phyloP scores from a whole-genome alignment of 1,139 yeast genomes.

The Taiozyma sp. region DNA sequence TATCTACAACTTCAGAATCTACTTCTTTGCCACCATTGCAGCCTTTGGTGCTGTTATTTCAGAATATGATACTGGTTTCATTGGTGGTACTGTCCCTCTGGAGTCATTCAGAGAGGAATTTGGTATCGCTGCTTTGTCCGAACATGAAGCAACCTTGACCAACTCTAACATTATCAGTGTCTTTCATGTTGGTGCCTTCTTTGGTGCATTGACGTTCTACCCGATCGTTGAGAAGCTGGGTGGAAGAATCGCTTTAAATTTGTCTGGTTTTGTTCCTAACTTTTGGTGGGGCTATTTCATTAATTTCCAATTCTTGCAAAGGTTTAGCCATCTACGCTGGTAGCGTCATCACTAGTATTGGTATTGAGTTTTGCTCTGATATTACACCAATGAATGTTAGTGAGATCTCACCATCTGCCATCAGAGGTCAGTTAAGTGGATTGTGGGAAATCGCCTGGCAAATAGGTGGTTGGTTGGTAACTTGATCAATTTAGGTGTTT shows the following conservation, averaged over 20 bases:
- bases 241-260: slow-evolving; percentile 23
- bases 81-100: slow-evolving; percentile 39
- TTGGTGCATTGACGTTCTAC: slow-evolving; percentile 32
- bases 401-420: slow-evolving; percentile 46
- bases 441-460: slow-evolving; percentile 48
- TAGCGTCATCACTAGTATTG: slow-evolving; percentile 49
- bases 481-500: slow-evolving; percentile 38
- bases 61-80: slow-evolving; percentile 44
- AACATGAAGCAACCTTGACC: slow-evolving; percentile 14
- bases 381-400: slow-evolving; percentile 54
- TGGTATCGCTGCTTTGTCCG: slow-evolving; percentile 24
- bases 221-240: slow-evolving; percentile 27
- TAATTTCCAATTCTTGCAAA: slow-evolving; percentile 40
- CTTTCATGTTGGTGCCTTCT: slow-evolving; percentile 47
- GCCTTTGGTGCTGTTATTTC: slow-evolving; percentile 36
- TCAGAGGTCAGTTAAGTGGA: slow-evolving; percentile 49
- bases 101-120: slow-evolving; percentile 34
- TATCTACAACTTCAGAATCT: slow-evolving; percentile 22
- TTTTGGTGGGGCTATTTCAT: slow-evolving; percentile 27
- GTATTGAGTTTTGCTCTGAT: slow-evolving; percentile 54
- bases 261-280: slow-evolving; percentile 27
- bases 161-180: slow-evolving; percentile 30
- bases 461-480: slow-evolving; percentile 45
- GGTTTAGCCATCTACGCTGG: slow-evolving; percentile 37
- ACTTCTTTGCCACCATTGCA: slow-evolving; percentile 29